Evolutionary conservation across 768 basidiomycete species (phyloP).

Genomic region (Cubamyces sp.): DNA sequence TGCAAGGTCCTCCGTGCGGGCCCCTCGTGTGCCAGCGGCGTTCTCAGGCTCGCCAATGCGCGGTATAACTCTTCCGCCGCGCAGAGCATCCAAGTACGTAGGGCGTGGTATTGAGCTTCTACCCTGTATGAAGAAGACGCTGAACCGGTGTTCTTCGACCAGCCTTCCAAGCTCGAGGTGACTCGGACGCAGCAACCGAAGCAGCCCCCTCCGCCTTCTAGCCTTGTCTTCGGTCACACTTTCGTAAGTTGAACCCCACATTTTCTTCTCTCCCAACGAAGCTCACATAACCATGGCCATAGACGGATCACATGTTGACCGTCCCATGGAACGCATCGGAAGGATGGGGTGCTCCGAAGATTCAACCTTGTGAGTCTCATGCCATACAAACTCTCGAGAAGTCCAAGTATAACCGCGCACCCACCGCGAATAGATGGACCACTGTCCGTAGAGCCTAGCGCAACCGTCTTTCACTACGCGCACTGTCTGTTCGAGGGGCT

Average conservation of each 20-base stretch:
- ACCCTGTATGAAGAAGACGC: neutral
- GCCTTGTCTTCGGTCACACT: constrained; percentile 82
- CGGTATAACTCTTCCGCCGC: constrained; percentile 24
- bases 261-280: neutral
- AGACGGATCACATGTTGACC: constrained; percentile 89
- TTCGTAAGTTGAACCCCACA: constrained; percentile 55
- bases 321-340: constrained; percentile 67
- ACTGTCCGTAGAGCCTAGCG: constrained; percentile 74
- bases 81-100: constrained; percentile 55
- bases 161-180: constrained; percentile 61
- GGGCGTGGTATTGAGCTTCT: neutral
- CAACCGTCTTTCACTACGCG: constrained; percentile 90
- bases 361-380: constrained; percentile 72
- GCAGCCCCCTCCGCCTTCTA: constrained; percentile 62
- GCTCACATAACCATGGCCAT: constrained; percentile 17
- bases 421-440: constrained; percentile 55
- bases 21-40: constrained; percentile 9
- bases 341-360: constrained; percentile 86
- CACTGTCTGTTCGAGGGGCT: constrained; percentile 91
- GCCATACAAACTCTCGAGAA: neutral
- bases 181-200: constrained; percentile 55
- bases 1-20: constrained; percentile 9
- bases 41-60: constrained; percentile 13
- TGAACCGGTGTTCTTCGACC: constrained; percentile 3
- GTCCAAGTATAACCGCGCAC: neutral